phyloP scores from a whole-genome alignment of 495 filamentous ascomycete genomes.

The Hypomontagnella submonticulosa region DNA sequence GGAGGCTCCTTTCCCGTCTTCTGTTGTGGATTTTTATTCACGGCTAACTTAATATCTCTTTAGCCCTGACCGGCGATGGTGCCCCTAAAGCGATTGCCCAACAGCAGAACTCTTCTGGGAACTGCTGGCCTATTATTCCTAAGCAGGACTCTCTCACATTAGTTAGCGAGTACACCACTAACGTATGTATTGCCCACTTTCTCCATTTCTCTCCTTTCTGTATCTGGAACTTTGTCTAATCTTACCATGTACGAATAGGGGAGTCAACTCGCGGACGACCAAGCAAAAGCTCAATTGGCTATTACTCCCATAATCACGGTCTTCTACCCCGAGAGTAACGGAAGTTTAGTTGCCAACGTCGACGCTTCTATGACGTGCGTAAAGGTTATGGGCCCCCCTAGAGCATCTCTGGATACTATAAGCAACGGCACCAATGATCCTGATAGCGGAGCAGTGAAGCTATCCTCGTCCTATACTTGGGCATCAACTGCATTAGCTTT shows the following conservation, averaged over 20 bases:
- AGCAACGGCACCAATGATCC: constrained; percentile 9
- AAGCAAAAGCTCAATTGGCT: constrained; percentile 12
- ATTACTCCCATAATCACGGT: constrained; percentile 43
- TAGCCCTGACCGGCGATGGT: constrained; percentile 35
- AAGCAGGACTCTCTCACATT: constrained; percentile 39
- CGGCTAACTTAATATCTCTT: constrained; percentile 18
- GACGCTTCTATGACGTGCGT: constrained; percentile 40
- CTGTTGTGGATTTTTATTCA: neutral
- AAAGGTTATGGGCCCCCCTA: constrained; percentile 36
- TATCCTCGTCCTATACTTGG: constrained; percentile 13
- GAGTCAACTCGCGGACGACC: constrained; percentile 7
- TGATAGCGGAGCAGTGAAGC: constrained; percentile 12
- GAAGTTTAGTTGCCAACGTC: constrained; percentile 15
- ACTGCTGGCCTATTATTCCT: constrained; percentile 44
- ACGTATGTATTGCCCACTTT: constrained; percentile 11
- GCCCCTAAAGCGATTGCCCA: constrained; percentile 17
- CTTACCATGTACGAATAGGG: constrained; percentile 24
- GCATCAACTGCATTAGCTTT: neutral
- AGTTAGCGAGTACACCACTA: constrained; percentile 20
- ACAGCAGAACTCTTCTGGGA: constrained; percentile 33
- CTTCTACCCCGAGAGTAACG: constrained; percentile 29
- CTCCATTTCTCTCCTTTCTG: neutral
- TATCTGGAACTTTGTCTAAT: neutral
- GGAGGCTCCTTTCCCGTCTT: neutral
- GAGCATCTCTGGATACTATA: constrained; percentile 36